Evolutionary conservation across 2,329 filamentous ascomycete species (phyloP).

Genomic region (Chalaropsis thielavioides): DNA sequence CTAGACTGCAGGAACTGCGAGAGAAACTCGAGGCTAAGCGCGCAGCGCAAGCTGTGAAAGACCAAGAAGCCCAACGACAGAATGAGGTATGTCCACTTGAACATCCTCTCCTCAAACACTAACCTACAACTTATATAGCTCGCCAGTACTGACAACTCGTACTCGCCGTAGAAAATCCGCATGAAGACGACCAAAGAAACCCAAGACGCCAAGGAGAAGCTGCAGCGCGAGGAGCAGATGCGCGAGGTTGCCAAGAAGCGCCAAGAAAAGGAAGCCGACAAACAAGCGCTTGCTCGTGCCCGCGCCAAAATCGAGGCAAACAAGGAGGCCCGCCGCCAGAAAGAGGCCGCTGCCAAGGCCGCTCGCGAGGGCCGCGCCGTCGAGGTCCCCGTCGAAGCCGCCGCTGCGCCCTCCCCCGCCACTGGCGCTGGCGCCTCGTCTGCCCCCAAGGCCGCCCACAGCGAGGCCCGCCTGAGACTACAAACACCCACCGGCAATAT

Average conservation of each 20-base stretch:
- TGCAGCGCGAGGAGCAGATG: slow-evolving; percentile 75
- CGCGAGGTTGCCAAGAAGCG: slow-evolving; percentile 81
- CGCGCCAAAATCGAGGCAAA: slow-evolving; percentile 90
- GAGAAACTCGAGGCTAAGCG: slow-evolving; percentile 59
- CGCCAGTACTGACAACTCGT: background rate
- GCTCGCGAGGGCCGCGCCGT: slow-evolving; percentile 58
- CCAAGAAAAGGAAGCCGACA: slow-evolving; percentile 72
- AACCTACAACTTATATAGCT: background rate
- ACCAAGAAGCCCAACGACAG: slow-evolving; percentile 67
- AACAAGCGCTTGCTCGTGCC: slow-evolving; percentile 75
- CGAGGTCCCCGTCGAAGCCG: slow-evolving; percentile 28
- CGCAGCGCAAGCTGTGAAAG: slow-evolving; percentile 50
- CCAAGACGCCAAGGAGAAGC: slow-evolving; percentile 79
- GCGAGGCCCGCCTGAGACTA: slow-evolving; percentile 65
- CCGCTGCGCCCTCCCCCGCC: slow-evolving; percentile 27
- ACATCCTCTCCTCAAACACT: background rate
- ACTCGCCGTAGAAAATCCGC: slow-evolving; percentile 44
- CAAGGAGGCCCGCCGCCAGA: slow-evolving; percentile 74
- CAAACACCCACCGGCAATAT: slow-evolving; percentile 62
- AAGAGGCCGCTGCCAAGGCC: slow-evolving; percentile 75
- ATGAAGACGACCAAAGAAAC: slow-evolving; percentile 79
- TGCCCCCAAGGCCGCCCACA: slow-evolving; percentile 55
- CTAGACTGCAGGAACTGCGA: slow-evolving; percentile 60
- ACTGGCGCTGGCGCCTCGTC: slow-evolving; percentile 27
- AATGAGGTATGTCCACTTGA: slow-evolving; percentile 51